phyloP scores from a whole-genome alignment of 768 basidiomycete species.

The Suillus discolor region DNA sequence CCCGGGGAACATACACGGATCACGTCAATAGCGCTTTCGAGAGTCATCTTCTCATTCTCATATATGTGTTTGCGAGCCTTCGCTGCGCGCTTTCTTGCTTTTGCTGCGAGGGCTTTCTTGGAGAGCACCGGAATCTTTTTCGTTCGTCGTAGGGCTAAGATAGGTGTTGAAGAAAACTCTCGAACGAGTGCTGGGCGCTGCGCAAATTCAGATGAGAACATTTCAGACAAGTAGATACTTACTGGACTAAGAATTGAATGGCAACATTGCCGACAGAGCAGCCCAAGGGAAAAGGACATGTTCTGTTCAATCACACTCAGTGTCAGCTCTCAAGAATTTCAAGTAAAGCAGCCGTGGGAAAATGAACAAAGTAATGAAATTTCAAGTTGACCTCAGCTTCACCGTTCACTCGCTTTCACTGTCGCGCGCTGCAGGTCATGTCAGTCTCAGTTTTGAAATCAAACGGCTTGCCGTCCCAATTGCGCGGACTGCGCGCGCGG shows the following conservation, averaged over 20 bases:
- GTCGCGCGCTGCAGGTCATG: not conserved
- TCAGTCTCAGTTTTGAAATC: slow-evolving; percentile 44
- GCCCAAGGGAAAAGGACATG: slow-evolving; percentile 25
- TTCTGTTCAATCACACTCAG: slow-evolving; percentile 15
- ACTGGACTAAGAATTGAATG: slow-evolving; percentile 19
- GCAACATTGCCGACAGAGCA: slow-evolving; percentile 29
- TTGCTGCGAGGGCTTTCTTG: slow-evolving; percentile 71
- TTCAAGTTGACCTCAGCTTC: not conserved
- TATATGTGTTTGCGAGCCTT: slow-evolving; percentile 57
- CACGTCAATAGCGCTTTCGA: slow-evolving; percentile 67
- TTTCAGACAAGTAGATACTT: slow-evolving; percentile 17
- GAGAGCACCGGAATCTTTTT: slow-evolving; percentile 63
- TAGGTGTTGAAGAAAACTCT: slow-evolving; percentile 55
- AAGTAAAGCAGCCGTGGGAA: slow-evolving; percentile 27
- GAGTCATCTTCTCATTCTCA: slow-evolving; percentile 65
- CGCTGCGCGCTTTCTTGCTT: slow-evolving; percentile 59
- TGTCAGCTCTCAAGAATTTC: slow-evolving; percentile 9
- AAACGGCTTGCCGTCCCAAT: slow-evolving; percentile 34
- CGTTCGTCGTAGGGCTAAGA: slow-evolving; percentile 46
- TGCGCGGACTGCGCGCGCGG: slow-evolving; percentile 34
- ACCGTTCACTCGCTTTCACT: not conserved
- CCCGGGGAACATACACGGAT: slow-evolving; percentile 56
- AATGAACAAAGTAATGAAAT: not conserved
- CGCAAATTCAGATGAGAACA: not conserved
- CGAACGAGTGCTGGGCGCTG: slow-evolving; percentile 29